These are phyloP conservation scores for Rhizopus sp. DNA, from an alignment of 371 early-diverging fungal genomes.

Conservation along the genomic window DNA sequence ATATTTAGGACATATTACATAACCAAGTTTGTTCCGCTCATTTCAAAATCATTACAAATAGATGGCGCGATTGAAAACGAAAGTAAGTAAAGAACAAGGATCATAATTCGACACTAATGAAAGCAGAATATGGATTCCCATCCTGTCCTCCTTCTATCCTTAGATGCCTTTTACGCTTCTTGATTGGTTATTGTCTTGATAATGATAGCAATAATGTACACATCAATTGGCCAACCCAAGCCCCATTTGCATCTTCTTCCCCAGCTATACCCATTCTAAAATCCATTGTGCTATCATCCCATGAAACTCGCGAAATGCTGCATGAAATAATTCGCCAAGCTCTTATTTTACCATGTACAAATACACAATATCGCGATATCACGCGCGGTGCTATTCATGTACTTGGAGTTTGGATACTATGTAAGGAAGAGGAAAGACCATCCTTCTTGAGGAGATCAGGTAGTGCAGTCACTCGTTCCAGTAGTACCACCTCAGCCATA, in stretches of 20 bases:
- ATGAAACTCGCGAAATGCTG: conserved; percentile 71
- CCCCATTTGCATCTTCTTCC: conserved; percentile 47
- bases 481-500: conserved; percentile 30
- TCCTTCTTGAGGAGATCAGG: conserved; percentile 57
- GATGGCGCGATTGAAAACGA: conserved; percentile 39
- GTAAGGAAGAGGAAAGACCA: conserved; percentile 70
- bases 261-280: conserved; percentile 71
- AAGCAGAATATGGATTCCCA: conserved; percentile 58
- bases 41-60: conserved; percentile 47
- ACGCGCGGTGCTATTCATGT: conserved; percentile 71
- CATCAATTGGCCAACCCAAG: conserved; percentile 35
- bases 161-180: conserved; percentile 64
- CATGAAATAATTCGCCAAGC: conserved; percentile 79
- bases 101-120: neutral
- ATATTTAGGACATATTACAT: conserved; percentile 68
- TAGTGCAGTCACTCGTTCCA: conserved; percentile 40
- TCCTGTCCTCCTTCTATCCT: conserved; percentile 76
- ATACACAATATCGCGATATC: conserved; percentile 62
- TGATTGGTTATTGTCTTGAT: conserved; percentile 66
- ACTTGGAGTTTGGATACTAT: conserved; percentile 72
- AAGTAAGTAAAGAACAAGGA: conserved; percentile 27
- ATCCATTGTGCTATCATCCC: conserved; percentile 65
- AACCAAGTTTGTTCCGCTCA: conserved; percentile 69
- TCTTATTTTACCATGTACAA: conserved; percentile 58
- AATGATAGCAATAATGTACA: conserved; percentile 36